These are phyloP conservation scores for Pythium aristosporum DNA, from an alignment of 352 stramenopile species.

Conservation along the genomic window DNA sequence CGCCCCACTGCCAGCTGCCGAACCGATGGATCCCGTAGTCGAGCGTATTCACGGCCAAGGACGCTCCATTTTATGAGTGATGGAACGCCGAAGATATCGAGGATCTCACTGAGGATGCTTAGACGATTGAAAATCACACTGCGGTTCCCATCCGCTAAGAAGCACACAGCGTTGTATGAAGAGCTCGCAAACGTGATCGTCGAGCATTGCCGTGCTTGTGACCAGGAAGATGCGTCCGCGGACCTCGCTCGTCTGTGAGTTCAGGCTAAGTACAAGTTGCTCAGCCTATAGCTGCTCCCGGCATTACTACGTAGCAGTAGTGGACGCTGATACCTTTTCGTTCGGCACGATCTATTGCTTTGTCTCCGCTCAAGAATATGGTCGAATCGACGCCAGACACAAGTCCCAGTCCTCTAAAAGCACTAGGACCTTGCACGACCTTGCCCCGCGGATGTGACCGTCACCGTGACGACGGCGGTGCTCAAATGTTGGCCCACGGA, in stretches of 20 bases:
- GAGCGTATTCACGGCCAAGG: constrained; percentile 25
- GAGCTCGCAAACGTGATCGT: constrained; percentile 29
- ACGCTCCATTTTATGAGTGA: constrained; percentile 50
- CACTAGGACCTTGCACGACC: constrained; percentile 29
- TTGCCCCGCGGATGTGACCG: constrained; percentile 27
- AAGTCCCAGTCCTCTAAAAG: constrained; percentile 31
- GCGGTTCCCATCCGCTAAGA: not conserved
- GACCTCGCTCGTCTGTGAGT: not conserved
- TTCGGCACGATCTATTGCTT: constrained; percentile 12
- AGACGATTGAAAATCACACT: constrained; percentile 36
- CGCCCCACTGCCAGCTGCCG: constrained; percentile 18
- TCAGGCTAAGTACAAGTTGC: too few species aligned
- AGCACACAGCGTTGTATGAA: not conserved
- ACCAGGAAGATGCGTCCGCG: not conserved
- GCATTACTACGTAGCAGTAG: too few species aligned
- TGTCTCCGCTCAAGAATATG: constrained; percentile 30
- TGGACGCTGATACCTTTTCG: not conserved
- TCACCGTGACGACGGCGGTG: too few species aligned
- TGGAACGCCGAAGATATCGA: constrained; percentile 31
- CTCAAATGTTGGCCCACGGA: not conserved
- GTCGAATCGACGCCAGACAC: constrained; percentile 36
- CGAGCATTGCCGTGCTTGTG: not conserved
- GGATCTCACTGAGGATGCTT: constrained; percentile 20
- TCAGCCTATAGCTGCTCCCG: too few species aligned
- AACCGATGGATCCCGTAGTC: constrained; percentile 22